Evolutionary conservation across 306 rosid species (phyloP), one percentile per base, ranked within the genome.

Genomic region (Vicia sativa): DNA sequence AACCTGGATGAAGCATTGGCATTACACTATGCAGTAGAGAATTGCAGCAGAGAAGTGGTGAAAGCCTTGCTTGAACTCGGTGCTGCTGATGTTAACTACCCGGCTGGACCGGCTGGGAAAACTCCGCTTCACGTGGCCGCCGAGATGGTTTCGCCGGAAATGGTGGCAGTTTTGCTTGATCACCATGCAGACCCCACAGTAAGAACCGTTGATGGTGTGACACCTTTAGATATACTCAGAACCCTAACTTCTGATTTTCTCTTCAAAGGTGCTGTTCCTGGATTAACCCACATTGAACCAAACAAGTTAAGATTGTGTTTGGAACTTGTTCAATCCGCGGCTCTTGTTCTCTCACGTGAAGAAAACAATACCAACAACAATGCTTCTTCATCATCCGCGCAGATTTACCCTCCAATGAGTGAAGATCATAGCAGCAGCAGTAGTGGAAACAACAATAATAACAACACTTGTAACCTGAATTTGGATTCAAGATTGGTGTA

Each of bases 171-270:
- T 6, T 85, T 93, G 6, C 97, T 95, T 1, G 99, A 95, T 77
- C 99, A 95, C 87, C 99, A 95, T 58, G 99, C 99, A 0, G 99
- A 95, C 37, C 99, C 99, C 0, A 88, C 86, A 12, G 90, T 90
- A 10, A 73, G 97, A 7, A 95, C 99, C 0, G 81, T 95, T 0
- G 95, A 86, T 2, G 96, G 90, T 1, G 82, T 95, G 4, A 95
- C 97, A 0, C 95, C 99, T 0, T 79, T 95, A 1, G 99, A 95
- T 74, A 87, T 89, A 0, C 89, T 95, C 2, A 71, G 97, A 90
- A 95, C 99, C 96, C 96, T 95, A 87, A 95, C 99, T 3, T 95
- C 99, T 0, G 99, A 95, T 71, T 95, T 95, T 31, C 90, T 95
- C 15, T 95, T 95, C 87, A 95, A 95, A 78, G 99, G 99, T 3